Evolutionary conservation across 805 yeast species (phyloP).

Genomic region (Yarrowia sp.): DNA sequence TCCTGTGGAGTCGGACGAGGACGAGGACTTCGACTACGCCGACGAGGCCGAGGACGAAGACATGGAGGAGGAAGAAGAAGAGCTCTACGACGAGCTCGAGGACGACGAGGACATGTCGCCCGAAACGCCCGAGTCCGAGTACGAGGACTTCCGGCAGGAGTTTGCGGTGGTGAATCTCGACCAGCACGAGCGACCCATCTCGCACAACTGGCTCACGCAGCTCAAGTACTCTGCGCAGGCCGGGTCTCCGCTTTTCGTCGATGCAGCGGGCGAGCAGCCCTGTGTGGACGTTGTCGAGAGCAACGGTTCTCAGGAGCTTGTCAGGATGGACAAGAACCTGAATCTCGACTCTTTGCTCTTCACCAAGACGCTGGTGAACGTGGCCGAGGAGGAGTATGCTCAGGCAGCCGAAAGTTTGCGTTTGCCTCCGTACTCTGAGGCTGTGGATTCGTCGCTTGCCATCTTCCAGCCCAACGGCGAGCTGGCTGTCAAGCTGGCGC

Average conservation of each 20-base stretch:
- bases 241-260: not conserved
- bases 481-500: not conserved
- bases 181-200: conserved; percentile 1
- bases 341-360: conserved; percentile 4
- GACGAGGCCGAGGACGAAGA: not conserved
- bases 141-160: conserved; percentile 7
- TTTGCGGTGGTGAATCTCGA: conserved; percentile 21
- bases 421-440: not conserved
- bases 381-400: conserved; percentile 6
- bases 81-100: not conserved
- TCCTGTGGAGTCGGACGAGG: not conserved
- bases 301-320: not conserved
- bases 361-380: not conserved
- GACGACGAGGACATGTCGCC: not conserved
- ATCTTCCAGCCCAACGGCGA: conserved; percentile 4
- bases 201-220: conserved; percentile 13
- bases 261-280: not conserved
- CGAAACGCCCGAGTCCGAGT: not conserved
- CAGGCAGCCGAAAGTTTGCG: not conserved
- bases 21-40: not conserved
- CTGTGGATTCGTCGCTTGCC: not conserved
- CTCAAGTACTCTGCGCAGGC: conserved; percentile 8
- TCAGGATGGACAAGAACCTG: not conserved
- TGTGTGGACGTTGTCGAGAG: not conserved
- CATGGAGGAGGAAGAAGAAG: not conserved